Evolutionary conservation across 2,329 filamentous ascomycete species (phyloP).

Genomic region (Aspergillus ochraceoroseus): DNA sequence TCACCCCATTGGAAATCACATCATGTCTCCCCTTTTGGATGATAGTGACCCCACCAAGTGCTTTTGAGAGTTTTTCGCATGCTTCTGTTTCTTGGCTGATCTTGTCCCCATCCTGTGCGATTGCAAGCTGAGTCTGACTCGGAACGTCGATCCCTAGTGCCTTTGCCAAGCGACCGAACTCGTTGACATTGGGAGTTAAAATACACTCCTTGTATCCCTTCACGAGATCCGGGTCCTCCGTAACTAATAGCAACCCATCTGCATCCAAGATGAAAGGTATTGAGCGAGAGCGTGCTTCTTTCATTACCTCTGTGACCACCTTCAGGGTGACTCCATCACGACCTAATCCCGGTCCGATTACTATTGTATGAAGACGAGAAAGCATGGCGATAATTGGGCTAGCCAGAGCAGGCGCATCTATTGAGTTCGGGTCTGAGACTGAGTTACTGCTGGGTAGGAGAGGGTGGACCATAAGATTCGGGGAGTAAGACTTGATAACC

Average conservation of each 20-base stretch:
- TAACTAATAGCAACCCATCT: constrained; percentile 76
- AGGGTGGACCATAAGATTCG: constrained; percentile 97
- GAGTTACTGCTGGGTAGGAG: constrained; percentile 73
- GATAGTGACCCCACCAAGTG: constrained; percentile 81
- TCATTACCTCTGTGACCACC: constrained; percentile 72
- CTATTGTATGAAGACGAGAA: constrained; percentile 80
- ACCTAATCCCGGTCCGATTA: constrained; percentile 87
- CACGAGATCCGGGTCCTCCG: constrained; percentile 69
- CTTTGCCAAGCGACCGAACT: constrained; percentile 79
- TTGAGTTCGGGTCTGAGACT: constrained; percentile 46
- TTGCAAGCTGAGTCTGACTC: constrained; percentile 35
- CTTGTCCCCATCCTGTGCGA: constrained; percentile 37
- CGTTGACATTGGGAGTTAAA: constrained; percentile 89
- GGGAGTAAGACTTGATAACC: constrained; percentile 96
- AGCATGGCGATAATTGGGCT: constrained; percentile 72
- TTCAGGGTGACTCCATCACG: constrained; percentile 86
- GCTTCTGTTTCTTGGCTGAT: constrained; percentile 53
- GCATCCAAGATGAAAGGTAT: constrained; percentile 88
- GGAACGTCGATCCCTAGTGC: constrained; percentile 61
- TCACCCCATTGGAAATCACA: constrained; percentile 72
- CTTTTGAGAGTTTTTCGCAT: constrained; percentile 64
- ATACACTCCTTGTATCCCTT: constrained; percentile 78
- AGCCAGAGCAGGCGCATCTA: constrained; percentile 57
- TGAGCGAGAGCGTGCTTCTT: constrained; percentile 63
- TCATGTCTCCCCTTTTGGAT: constrained; percentile 84